Evolutionary conservation across 768 basidiomycete genomes (phyloP).

Genomic region (Hydnum rufescens): DNA sequence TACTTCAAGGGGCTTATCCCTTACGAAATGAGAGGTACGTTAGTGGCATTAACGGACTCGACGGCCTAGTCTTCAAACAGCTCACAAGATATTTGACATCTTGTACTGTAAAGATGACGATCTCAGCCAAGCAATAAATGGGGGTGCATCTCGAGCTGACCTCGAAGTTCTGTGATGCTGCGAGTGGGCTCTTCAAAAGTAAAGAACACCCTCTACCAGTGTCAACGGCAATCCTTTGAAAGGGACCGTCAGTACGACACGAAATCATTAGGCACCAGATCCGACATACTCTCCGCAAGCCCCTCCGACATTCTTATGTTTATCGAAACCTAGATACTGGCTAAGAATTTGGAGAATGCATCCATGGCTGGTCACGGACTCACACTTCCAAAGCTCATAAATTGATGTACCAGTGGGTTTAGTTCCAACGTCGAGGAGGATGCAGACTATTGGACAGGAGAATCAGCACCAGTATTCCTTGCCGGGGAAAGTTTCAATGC

Average conservation of each 20-base stretch:
- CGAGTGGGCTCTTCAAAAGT: constrained; percentile 52
- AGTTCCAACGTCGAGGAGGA: constrained; percentile 88
- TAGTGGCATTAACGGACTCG: neutral
- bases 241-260: neutral
- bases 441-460: too few relatives aligned
- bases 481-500: too few relatives aligned
- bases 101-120: constrained; percentile 39
- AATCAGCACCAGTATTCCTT: constrained; percentile 15
- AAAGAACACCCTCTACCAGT: constrained; percentile 53
- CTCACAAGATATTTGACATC: constrained; percentile 70
- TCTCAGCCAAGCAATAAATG: neutral
- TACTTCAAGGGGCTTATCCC: constrained; percentile 86
- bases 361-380: constrained; percentile 8
- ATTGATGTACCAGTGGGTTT: constrained; percentile 89
- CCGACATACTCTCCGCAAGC: constrained; percentile 74
- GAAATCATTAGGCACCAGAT: neutral
- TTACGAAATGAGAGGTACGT: neutral
- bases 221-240: constrained; percentile 56
- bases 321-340: constrained; percentile 39
- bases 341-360: constrained; percentile 2
- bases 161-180: constrained; percentile 94
- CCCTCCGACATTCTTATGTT: constrained; percentile 69
- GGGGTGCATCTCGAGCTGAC: constrained; percentile 17
- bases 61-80: neutral
- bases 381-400: constrained; percentile 91